A percentile compares a stretch with the other conserved stretches of the same genome.
These are phyloP conservation scores for Penicillium digitatum DNA, from an alignment of 2,329 filamentous ascomycete species.

Conservation along the genomic window DNA sequence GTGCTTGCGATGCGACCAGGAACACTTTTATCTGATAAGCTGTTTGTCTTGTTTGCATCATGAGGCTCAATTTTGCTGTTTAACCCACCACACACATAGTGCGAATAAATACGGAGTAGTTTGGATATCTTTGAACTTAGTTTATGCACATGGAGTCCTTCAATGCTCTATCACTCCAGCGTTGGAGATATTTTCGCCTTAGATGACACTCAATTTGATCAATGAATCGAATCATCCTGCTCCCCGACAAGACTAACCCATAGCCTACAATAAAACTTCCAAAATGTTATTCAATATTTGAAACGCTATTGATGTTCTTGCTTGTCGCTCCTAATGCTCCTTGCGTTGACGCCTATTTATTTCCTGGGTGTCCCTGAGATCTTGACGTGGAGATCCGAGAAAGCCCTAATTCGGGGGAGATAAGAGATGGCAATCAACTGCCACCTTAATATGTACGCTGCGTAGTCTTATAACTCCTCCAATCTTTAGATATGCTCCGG, in stretches of 20 bases:
- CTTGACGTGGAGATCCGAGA: neutral
- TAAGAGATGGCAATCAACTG: neutral
- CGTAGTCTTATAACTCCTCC: neutral
- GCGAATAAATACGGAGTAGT: neutral
- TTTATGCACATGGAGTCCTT: neutral
- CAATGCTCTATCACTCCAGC: neutral
- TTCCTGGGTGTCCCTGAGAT: neutral
- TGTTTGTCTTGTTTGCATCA: slow-evolving; percentile 23
- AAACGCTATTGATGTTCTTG: neutral
- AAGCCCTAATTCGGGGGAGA: slow-evolving; percentile 1
- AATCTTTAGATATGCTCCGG: neutral
- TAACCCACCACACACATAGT: neutral
- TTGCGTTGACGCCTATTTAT: neutral
- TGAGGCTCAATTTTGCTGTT: neutral
- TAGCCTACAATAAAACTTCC: neutral
- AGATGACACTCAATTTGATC: too few relatives aligned
- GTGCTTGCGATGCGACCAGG: slow-evolving; percentile 13
- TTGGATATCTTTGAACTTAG: neutral
- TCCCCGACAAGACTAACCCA: neutral
- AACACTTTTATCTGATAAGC: slow-evolving; percentile 21
- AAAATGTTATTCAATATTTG: neutral
- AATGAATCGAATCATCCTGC: neutral
- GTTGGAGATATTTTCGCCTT: neutral
- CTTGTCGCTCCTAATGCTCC: neutral
- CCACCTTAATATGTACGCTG: neutral